A percentile compares a stretch with the other conserved stretches of the same genome.
Evolutionary conservation across 2,329 filamentous ascomycete genomes (phyloP).

Genomic region (Ramularia collo-cygni): DNA sequence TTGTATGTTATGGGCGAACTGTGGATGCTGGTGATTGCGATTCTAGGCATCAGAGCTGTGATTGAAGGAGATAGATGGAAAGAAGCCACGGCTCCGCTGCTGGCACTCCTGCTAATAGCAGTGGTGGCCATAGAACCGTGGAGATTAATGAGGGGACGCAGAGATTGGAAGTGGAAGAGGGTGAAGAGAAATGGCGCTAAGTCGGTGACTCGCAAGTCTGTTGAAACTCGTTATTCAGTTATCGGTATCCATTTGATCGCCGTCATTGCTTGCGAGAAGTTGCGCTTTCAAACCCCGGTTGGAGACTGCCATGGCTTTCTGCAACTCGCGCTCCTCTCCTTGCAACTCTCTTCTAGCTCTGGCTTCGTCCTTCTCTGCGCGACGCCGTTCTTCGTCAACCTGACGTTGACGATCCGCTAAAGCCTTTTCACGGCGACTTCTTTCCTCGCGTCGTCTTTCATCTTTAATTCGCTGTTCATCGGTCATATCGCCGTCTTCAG

Average conservation of each 20-base stretch:
- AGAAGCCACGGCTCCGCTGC: too few relatives aligned
- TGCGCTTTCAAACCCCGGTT: slow-evolving; percentile 8
- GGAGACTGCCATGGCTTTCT: slow-evolving; percentile 14
- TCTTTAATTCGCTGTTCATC: slow-evolving; percentile 41
- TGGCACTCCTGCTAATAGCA: too few relatives aligned
- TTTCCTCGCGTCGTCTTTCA: slow-evolving; percentile 19
- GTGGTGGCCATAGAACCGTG: too few relatives aligned
- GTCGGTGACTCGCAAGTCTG: too few relatives aligned
- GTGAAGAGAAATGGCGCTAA: too few relatives aligned
- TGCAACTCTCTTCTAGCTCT: slow-evolving; percentile 15
- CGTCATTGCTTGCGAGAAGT: neutral
- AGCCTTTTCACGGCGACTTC: slow-evolving; percentile 16
- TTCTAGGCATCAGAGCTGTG: too few relatives aligned
- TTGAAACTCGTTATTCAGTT: neutral
- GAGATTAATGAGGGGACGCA: too few relatives aligned
- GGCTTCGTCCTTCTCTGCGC: slow-evolving; percentile 13
- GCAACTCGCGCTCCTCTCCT: slow-evolving; percentile 18
- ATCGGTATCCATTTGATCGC: neutral
- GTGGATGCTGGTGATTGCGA: too few relatives aligned
- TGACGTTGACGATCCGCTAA: slow-evolving; percentile 19
- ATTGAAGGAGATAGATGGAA: too few relatives aligned
- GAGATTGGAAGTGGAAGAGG: too few relatives aligned
- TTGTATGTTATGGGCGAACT: too few relatives aligned
- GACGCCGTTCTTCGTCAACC: slow-evolving; percentile 17
- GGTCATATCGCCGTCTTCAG: slow-evolving; percentile 39